Percentiles rank a stretch among this genome's conserved stretches.
Conservation (phyloP, 768 basidiomycete species). For the Suillus subaureus region DNA sequence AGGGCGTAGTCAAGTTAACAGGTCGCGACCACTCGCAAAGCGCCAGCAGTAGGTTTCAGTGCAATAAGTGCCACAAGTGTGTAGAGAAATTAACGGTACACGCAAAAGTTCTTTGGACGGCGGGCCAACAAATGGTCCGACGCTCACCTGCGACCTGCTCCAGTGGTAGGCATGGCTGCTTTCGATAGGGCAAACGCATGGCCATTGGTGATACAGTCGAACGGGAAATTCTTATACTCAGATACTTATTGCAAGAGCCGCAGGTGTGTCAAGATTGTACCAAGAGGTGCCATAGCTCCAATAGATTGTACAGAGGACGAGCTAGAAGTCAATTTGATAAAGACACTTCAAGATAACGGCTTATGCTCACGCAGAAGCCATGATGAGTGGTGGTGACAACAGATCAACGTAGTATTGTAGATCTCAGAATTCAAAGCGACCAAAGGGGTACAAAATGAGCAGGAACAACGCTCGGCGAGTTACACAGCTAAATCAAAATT, state of each 20-base stretch:
- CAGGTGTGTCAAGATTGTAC: no score
- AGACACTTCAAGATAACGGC: neutral
- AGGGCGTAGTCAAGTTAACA: neutral
- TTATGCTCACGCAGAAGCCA: neutral
- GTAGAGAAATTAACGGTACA: neutral
- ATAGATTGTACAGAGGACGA: no score
- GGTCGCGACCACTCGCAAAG: neutral
- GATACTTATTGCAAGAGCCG: neutral
- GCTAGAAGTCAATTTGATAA: neutral
- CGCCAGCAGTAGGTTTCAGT: neutral
- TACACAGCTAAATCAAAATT: neutral
- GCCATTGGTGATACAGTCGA: neutral
- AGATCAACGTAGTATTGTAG: neutral
- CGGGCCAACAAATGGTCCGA: neutral
- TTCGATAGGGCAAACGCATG: neutral
- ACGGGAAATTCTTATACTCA: neutral
- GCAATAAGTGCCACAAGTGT: neutral
- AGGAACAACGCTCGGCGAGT: neutral
- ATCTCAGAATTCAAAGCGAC: neutral
- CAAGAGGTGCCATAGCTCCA: no score
- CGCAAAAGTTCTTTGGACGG: neutral
- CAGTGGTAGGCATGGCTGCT: neutral
- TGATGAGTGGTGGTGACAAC: neutral
- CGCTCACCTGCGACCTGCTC: neutral
- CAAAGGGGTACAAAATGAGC: neutral